A percentile compares a stretch with the other conserved stretches of the same genome.
phyloP scores from a whole-genome alignment of 768 basidiomycete species.

The Leccinum disarticulatum region DNA sequence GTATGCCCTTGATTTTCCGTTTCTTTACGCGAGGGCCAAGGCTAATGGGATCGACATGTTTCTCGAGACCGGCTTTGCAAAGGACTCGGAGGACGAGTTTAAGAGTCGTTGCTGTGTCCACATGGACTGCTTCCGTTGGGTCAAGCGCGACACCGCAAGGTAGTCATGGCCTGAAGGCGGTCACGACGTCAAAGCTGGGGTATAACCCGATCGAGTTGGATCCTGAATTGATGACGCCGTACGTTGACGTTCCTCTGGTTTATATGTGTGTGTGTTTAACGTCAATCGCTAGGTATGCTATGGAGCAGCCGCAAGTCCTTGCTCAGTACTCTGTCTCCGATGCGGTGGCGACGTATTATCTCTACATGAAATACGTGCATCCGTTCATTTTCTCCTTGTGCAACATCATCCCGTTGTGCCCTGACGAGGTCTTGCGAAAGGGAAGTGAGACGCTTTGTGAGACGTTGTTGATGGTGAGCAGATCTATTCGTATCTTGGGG shows the following conservation, averaged over 20 bases:
- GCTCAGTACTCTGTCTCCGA: constrained; percentile 99
- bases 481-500: not conserved
- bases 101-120: constrained; percentile 93
- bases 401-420: constrained; percentile 96
- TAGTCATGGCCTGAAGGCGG: constrained; percentile 96
- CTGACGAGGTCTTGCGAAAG: constrained; percentile 95
- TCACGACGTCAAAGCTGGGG: constrained; percentile 93
- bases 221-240: constrained; percentile 99
- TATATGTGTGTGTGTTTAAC: not conserved
- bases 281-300: constrained; percentile 68
- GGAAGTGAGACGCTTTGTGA: constrained; percentile 97
- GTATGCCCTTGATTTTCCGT: constrained; percentile 78
- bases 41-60: constrained; percentile 96
- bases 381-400: constrained; percentile 99
- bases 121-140: constrained; percentile 99
- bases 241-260: constrained; percentile 31
- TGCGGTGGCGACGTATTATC: constrained; percentile 99
- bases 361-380: constrained; percentile 99
- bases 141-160: constrained; percentile 98
- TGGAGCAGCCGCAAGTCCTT: constrained; percentile 91
- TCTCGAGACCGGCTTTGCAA: constrained; percentile 88
- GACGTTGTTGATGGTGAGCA: constrained; percentile 90
- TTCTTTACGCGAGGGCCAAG: constrained; percentile 82
- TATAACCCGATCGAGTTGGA: constrained; percentile 97
- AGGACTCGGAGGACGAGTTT: constrained; percentile 92